Evolutionary conservation across 164 flowering plant species (phyloP).

Genomic region (Kalanchoe fedtschenkoi): DNA sequence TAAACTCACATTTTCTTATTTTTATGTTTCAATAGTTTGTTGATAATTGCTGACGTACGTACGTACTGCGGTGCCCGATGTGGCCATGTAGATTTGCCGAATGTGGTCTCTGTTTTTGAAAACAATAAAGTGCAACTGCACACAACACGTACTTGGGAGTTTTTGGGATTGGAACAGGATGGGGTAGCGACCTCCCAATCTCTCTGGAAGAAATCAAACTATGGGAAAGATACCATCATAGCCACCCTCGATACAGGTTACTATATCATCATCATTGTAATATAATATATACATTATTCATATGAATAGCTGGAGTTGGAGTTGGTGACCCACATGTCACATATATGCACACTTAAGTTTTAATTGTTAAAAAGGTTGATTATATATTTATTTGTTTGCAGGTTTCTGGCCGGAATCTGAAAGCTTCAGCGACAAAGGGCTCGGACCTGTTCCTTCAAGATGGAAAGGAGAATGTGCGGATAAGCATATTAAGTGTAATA

Average conservation of each 20-base stretch:
- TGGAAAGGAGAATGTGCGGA: background rate
- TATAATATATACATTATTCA: no score
- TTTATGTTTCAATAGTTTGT: no score
- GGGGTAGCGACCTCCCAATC: background rate
- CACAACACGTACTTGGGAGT: conserved; percentile 9
- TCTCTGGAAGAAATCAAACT: conserved; percentile 6
- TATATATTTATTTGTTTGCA: no score
- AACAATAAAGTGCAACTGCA: conserved; percentile 6
- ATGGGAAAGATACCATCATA: conserved; percentile 9
- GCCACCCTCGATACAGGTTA: conserved; percentile 9
- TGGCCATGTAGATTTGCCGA: background rate
- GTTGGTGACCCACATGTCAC: no score
- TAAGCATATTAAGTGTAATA: background rate
- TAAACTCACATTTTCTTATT: background rate
- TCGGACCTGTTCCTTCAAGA: background rate
- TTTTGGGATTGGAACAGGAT: conserved; percentile 2
- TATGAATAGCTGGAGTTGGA: no score
- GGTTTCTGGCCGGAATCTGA: background rate
- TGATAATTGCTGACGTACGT: no score
- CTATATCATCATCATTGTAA: no score
- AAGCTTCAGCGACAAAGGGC: background rate
- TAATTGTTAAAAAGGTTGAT: no score
- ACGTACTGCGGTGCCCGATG: no score
- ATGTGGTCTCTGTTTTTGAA: background rate
- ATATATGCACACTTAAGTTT: no score